Evolutionary conservation across 1,139 yeast species (phyloP).

Genomic region (Debaryomyces fabryi): DNA sequence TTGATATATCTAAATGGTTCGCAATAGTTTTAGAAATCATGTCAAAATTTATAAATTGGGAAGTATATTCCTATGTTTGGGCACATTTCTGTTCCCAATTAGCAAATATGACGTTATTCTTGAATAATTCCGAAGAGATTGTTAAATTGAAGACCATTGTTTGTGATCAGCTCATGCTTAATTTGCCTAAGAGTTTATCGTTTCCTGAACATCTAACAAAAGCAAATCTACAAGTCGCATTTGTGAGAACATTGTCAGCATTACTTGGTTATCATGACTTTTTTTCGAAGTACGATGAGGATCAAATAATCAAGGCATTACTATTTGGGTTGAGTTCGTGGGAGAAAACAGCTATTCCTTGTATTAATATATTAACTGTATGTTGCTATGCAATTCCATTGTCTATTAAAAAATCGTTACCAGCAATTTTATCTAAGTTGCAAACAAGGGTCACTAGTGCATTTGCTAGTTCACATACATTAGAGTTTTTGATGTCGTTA

Average conservation of each 20-base stretch:
- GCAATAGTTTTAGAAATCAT: conserved; percentile 51
- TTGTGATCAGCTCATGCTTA: conserved; percentile 62
- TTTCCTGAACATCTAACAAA: conserved; percentile 52
- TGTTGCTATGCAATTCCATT: conserved; percentile 82
- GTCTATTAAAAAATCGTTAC: conserved; percentile 68
- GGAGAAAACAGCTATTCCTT: conserved; percentile 79
- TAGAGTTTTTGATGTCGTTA: conserved; percentile 72
- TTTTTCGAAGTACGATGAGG: conserved; percentile 66
- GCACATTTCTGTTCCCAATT: conserved; percentile 76
- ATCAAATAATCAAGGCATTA: conserved; percentile 66
- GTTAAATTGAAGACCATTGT: conserved; percentile 49
- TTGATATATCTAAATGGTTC: conserved; percentile 59
- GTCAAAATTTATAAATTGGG: conserved; percentile 68
- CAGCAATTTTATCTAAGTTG: conserved; percentile 65
- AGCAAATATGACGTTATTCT: conserved; percentile 60
- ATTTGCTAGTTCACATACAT: conserved; percentile 70
- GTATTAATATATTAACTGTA: conserved; percentile 72
- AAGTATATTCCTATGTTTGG: conserved; percentile 64
- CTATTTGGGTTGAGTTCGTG: conserved; percentile 70
- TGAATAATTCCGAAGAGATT: conserved; percentile 49
- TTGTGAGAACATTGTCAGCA: conserved; percentile 66
- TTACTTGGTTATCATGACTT: conserved; percentile 65
- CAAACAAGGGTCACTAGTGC: conserved; percentile 76
- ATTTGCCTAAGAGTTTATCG: conserved; percentile 46
- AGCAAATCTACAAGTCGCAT: conserved; percentile 68